Evolutionary conservation across 805 yeast genomes (phyloP).

Genomic region (Lachancea quebecensis): DNA sequence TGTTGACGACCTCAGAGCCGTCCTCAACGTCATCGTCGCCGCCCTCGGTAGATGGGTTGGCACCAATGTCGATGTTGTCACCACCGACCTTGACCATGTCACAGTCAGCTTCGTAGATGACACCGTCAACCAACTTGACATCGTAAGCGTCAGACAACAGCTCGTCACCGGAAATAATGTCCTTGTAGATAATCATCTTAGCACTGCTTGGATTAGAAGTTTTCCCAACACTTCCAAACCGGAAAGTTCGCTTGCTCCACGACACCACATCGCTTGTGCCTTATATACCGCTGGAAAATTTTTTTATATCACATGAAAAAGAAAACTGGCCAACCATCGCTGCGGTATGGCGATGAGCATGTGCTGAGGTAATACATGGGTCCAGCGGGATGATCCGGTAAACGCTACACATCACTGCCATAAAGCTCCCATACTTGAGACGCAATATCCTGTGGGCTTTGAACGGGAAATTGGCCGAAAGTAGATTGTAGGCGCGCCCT

Average conservation of each 20-base stretch:
- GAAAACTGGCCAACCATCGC: neutral
- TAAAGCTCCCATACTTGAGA: slow-evolving; percentile 4
- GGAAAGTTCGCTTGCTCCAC: neutral
- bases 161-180: slow-evolving; percentile 92
- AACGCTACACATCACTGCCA: neutral
- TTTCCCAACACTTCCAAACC: slow-evolving; percentile 1
- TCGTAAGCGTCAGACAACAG: slow-evolving; percentile 96
- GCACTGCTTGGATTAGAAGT: slow-evolving; percentile 1
- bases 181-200: slow-evolving; percentile 44
- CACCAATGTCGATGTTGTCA: slow-evolving; percentile 97
- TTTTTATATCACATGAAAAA: neutral
- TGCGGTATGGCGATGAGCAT: neutral
- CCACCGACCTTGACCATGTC: slow-evolving; percentile 82
- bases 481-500: neutral
- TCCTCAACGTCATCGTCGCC: slow-evolving; percentile 79
- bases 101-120: slow-evolving; percentile 95
- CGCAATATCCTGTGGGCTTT: slow-evolving; percentile 1
- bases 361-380: neutral
- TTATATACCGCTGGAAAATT: slow-evolving; percentile 5
- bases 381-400: neutral
- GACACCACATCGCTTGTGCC: slow-evolving; percentile 3
- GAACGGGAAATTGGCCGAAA: neutral
- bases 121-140: slow-evolving; percentile 77
- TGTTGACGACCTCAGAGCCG: slow-evolving; percentile 88
- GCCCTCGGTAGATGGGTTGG: slow-evolving; percentile 98